Percentiles rank a stretch among this genome's conserved stretches.
Conservation (phyloP, 2,329 filamentous ascomycete species). For the Trichoderma simmonsii region DNA sequence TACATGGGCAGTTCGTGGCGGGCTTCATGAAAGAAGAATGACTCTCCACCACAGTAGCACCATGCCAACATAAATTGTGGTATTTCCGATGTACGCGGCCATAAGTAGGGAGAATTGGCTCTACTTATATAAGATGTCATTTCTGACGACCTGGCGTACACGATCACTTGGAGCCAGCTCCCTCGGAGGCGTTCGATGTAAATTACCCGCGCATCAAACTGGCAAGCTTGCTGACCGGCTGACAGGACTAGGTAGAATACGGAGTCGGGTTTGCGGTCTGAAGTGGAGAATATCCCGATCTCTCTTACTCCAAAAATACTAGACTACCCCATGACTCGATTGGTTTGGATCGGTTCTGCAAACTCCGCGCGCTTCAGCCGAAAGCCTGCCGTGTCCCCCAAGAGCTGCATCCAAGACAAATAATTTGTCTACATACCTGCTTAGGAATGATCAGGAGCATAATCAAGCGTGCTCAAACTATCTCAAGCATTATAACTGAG, state of each 20-base stretch:
- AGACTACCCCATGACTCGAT: too few relatives aligned
- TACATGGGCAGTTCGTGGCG: background rate
- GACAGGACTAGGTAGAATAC: background rate
- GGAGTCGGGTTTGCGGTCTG: background rate
- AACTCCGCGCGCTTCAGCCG: background rate
- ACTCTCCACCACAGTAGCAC: background rate
- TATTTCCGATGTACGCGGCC: background rate
- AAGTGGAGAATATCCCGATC: background rate
- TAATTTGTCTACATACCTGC: too few relatives aligned
- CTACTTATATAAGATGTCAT: background rate
- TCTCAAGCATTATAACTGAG: too few relatives aligned
- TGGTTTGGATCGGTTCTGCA: background rate
- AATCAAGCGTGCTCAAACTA: too few relatives aligned
- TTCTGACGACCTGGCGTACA: background rate
- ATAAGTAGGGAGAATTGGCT: background rate
- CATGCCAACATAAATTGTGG: background rate
- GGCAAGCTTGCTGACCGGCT: background rate
- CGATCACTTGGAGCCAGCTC: background rate
- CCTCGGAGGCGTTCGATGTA: background rate
- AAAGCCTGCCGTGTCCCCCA: background rate
- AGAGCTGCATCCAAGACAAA: too few relatives aligned
- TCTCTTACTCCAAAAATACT: background rate
- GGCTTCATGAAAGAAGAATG: background rate
- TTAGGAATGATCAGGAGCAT: too few relatives aligned
- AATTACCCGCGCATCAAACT: background rate